Base-by-base conservation (phyloP, 805 yeast species). In the Kazachstania martiniae region DNA sequence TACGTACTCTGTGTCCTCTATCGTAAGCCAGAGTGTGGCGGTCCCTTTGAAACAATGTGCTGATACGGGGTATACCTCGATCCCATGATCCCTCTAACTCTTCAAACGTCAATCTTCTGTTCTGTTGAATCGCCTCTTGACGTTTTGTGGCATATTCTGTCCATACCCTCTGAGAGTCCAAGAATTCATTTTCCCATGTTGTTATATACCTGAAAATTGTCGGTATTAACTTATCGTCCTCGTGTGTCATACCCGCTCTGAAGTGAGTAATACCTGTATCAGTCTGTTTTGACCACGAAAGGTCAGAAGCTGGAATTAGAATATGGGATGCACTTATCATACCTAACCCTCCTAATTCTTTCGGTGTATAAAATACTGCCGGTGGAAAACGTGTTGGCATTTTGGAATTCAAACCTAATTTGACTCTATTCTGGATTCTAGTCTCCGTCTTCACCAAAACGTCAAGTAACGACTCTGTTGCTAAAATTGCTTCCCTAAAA, bases 361-460 rank as follows among this genome's bases (percentile, higher is more conserved):
- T 89, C 0, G 98, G 98, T 0, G 98, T 86, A 53, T 91, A 91
- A 49, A 91, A 91, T 0, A 91, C 98, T 3, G 96, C 96, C 0
- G 98, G 99, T 3, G 99, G 99, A 60, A 91, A 91, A 35, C 99
- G 67, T 0, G 95, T 77, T 1, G 99, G 99, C 99, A 91, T 91
- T 58, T 91, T 91, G 10, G 97, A 89, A 48, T 91, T 91, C 39
- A 91, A 66, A 0, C 98, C 98, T 62, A 89, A 71, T 52, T 91
- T 91, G 13, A 91, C 95, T 42, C 94, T 68, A 34, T 87, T 91
- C 58, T 91, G 99, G 28, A 91, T 79, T 49, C 82, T 78, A 0
- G 95, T 87, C 49, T 91, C 99, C 43, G 93, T 74, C 48, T 81
- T 84, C 8, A 91, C 99, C 29, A 91, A 62, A 3, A 75, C 64